phyloP scores from a whole-genome alignment of 495 filamentous ascomycete species.

The Aspergillus asperescens region DNA sequence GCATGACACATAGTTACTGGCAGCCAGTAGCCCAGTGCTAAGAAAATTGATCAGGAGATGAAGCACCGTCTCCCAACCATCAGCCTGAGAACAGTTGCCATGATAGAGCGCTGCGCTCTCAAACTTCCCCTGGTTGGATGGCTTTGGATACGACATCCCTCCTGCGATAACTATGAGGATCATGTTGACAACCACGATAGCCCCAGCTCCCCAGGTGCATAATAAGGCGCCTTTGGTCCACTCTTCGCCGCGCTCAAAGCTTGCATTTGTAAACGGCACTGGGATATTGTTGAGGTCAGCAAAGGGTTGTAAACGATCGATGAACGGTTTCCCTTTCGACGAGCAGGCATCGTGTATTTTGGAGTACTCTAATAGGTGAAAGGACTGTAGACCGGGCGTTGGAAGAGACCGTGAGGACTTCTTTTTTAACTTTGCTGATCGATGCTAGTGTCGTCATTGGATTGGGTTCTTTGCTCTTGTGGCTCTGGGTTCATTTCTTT shows the following conservation, averaged over 20 bases:
- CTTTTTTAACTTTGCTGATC: too few relatives aligned
- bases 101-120: background rate
- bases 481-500: too few relatives aligned
- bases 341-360: background rate
- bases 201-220: background rate
- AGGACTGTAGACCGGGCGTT: too few relatives aligned
- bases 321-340: background rate
- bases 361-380: too few relatives aligned
- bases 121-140: background rate
- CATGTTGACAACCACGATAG: background rate
- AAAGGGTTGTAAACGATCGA: background rate
- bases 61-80: conserved; percentile 1
- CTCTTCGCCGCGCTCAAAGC: background rate
- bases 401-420: too few relatives aligned
- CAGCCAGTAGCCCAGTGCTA: conserved; percentile 29
- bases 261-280: background rate
- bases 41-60: conserved; percentile 29
- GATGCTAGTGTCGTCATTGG: too few relatives aligned
- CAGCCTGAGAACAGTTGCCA: background rate
- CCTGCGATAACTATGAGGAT: background rate
- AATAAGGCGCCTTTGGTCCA: background rate
- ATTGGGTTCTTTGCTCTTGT: too few relatives aligned
- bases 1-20: conserved; percentile 40
- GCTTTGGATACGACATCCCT: background rate
- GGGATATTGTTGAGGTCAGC: background rate